Percentiles rank a stretch among this genome's conserved stretches.
Evolutionary conservation across 163 green algal species (phyloP).

Genomic region (Trebouxia gelatinosa): DNA sequence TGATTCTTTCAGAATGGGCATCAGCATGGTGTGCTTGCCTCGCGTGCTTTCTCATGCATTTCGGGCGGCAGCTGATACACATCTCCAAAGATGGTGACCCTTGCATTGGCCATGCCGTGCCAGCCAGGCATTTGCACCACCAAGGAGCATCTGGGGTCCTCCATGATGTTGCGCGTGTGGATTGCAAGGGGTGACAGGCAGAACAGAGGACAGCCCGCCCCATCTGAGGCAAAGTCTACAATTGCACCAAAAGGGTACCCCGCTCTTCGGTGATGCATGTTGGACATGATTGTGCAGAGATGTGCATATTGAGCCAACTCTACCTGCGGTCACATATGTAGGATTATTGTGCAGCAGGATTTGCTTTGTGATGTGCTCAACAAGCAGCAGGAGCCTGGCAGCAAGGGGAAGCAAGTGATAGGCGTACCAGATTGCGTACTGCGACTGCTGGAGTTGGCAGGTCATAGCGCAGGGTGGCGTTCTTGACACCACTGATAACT

Average conservation of each 20-base stretch:
- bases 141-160: slow-evolving; percentile 66
- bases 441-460: slow-evolving; percentile 77
- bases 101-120: slow-evolving; percentile 92
- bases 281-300: slow-evolving; percentile 92
- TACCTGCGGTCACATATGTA: no score
- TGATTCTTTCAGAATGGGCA: no score
- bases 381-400: no score
- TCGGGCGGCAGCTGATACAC: slow-evolving; percentile 68
- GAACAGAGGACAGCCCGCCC: slow-evolving; percentile 85
- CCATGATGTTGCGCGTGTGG: slow-evolving; percentile 93
- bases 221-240: slow-evolving; percentile 90
- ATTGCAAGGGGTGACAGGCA: slow-evolving; percentile 93
- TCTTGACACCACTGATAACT: slow-evolving; percentile 87
- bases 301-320: slow-evolving; percentile 81
- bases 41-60: slow-evolving; percentile 56
- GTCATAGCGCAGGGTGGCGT: slow-evolving; percentile 79
- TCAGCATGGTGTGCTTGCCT: slow-evolving; percentile 37
- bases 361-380: no score
- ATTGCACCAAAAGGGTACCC: slow-evolving; percentile 97
- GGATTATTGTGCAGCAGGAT: no score
- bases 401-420: no score
- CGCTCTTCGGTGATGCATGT: slow-evolving; percentile 91
- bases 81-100: slow-evolving; percentile 94
- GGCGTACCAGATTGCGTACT: slow-evolving; percentile 85
- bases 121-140: slow-evolving; percentile 95